A percentile compares a stretch with the other conserved stretches of the same genome.
Evolutionary conservation across 148 eudicot genomes (phyloP).

Genomic region (Chenopodium suecicum): DNA sequence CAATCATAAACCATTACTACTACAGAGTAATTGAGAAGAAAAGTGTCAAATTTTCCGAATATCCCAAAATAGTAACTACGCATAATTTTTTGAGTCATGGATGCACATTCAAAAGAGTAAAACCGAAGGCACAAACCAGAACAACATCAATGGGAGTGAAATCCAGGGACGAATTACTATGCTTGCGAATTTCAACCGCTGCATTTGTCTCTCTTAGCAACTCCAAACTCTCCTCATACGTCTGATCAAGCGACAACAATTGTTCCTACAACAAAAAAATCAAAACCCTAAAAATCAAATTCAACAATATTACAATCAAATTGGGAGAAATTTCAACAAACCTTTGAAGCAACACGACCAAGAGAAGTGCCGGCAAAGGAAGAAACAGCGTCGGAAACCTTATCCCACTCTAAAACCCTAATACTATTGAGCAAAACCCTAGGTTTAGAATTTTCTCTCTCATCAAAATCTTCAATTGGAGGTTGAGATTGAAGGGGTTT

Average conservation of each 20-base stretch:
- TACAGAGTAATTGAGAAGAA: background rate
- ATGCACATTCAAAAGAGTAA: background rate
- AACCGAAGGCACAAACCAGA: slow-evolving; percentile 46
- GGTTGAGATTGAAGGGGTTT: background rate
- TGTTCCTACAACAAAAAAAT: slow-evolving; percentile 49
- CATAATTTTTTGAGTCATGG: background rate
- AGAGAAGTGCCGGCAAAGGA: slow-evolving; percentile 79
- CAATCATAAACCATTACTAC: too few relatives aligned
- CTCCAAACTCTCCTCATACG: slow-evolving; percentile 67
- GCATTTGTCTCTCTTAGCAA: slow-evolving; percentile 80
- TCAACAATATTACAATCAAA: background rate
- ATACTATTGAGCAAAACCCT: slow-evolving; percentile 54
- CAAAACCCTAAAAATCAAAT: slow-evolving; percentile 9
- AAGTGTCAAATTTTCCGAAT: background rate
- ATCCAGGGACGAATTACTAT: slow-evolving; percentile 54
- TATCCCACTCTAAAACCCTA: slow-evolving; percentile 84
- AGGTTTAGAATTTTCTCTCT: slow-evolving; percentile 25
- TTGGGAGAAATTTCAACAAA: slow-evolving; percentile 20
- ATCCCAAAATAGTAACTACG: background rate
- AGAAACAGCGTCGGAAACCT: slow-evolving; percentile 79
- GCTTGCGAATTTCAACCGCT: slow-evolving; percentile 77
- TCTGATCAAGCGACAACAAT: slow-evolving; percentile 58
- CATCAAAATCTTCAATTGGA: background rate
- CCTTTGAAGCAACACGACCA: slow-evolving; percentile 70
- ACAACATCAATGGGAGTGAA: slow-evolving; percentile 51